Evolutionary conservation across 768 basidiomycete species (phyloP).

Genomic region (Trametes meyenii): DNA sequence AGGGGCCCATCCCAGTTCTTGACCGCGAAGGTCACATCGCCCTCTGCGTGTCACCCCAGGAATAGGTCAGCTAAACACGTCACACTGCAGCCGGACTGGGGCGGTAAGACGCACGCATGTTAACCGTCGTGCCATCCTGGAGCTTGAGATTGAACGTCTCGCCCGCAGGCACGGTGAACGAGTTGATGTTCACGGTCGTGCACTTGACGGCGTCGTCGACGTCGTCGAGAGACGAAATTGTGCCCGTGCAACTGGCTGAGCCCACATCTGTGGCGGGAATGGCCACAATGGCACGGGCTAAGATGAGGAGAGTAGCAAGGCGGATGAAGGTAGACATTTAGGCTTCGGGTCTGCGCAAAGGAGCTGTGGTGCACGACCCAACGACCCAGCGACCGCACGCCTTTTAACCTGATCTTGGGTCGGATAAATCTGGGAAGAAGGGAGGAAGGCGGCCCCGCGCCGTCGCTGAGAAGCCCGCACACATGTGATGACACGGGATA

Average conservation of each 20-base stretch:
- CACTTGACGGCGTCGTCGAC: conserved; percentile 55
- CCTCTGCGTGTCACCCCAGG: conserved; percentile 41
- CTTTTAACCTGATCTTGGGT: conserved; percentile 1
- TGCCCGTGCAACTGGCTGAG: conserved; percentile 45
- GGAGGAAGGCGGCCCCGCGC: neutral
- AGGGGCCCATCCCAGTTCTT: conserved; percentile 55
- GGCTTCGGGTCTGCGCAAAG: neutral
- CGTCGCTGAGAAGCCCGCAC: conserved; percentile 2
- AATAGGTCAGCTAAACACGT: conserved; percentile 11
- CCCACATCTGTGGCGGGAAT: conserved; percentile 1
- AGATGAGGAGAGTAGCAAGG: conserved; percentile 18
- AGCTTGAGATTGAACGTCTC: conserved; percentile 51
- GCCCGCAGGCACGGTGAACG: conserved; percentile 60
- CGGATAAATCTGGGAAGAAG: conserved; percentile 17
- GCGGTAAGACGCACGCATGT: conserved; percentile 47
- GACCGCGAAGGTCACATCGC: conserved; percentile 60
- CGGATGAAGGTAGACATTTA: conserved; percentile 19
- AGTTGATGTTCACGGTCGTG: conserved; percentile 57
- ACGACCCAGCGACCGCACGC: neutral
- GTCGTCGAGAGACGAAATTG: conserved; percentile 55
- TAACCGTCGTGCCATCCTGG: conserved; percentile 55
- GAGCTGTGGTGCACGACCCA: conserved; percentile 5
- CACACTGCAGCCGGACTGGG: conserved; percentile 8
- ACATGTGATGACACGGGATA: conserved; percentile 15
- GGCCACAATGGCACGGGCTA: conserved; percentile 7